Conservation (phyloP, 768 basidiomycete genomes). For the Macrolepiota dolichaula region DNA sequence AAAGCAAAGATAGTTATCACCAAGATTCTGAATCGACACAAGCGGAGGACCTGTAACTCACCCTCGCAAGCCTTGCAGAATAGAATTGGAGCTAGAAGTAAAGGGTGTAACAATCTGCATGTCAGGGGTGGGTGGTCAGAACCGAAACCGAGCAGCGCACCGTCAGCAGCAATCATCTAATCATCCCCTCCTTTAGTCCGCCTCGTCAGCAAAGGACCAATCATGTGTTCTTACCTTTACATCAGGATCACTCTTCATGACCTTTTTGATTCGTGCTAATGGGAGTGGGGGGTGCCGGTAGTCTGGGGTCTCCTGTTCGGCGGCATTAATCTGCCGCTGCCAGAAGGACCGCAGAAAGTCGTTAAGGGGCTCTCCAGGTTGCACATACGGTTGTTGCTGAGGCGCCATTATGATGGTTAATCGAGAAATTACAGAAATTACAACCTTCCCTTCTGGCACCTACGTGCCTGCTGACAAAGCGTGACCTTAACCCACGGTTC, state of each 20-base stretch:
- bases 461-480: slow-evolving; percentile 5
- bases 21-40: background rate
- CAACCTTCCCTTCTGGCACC: background rate
- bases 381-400: slow-evolving; percentile 58
- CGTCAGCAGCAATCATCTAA: slow-evolving; percentile 98
- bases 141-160: slow-evolving; percentile 34
- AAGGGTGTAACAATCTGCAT: background rate
- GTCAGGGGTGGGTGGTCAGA: slow-evolving; percentile 15
- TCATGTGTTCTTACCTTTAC: slow-evolving; percentile 68
- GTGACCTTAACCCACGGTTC: slow-evolving; percentile 4
- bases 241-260: slow-evolving; percentile 98
- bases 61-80: slow-evolving; percentile 99
- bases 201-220: slow-evolving; percentile 11
- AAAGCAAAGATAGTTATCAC: background rate
- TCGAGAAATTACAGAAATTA: background rate
- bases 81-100: slow-evolving; percentile 73
- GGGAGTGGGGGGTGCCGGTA: slow-evolving; percentile 87
- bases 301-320: slow-evolving; percentile 87
- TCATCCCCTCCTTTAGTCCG: background rate
- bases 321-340: slow-evolving; percentile 83
- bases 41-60: slow-evolving; percentile 39
- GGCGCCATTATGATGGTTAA: slow-evolving; percentile 10
- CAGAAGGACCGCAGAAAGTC: slow-evolving; percentile 86
- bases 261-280: slow-evolving; percentile 95
- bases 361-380: slow-evolving; percentile 82